Conservation (phyloP, 306 rosid genomes). For the Quercus gilva region DNA sequence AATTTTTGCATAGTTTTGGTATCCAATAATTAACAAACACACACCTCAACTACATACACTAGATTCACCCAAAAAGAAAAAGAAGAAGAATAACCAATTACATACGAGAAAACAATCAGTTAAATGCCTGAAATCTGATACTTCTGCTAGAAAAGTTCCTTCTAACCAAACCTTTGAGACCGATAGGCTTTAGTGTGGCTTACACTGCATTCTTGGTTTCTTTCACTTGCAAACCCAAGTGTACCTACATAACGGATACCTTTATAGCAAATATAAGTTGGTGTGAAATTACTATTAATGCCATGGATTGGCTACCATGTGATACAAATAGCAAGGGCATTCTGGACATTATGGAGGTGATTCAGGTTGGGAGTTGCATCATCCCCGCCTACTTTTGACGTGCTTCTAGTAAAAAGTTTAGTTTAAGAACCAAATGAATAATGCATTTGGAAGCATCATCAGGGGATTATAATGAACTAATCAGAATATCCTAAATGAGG, state of each 20-base stretch:
- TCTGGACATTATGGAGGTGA: conserved; percentile 13
- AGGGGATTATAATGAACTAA: conserved; percentile 11
- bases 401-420: conserved; percentile 7
- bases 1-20: not conserved
- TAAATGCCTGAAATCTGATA: conserved; percentile 14
- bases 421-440: conserved; percentile 19
- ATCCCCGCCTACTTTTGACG: conserved; percentile 16
- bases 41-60: not conserved
- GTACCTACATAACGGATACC: conserved; percentile 30
- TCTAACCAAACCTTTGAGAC: conserved; percentile 14
- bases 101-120: conserved; percentile 1
- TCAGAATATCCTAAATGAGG: conserved; percentile 10
- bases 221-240: conserved; percentile 25
- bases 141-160: conserved; percentile 10
- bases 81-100: not conserved
- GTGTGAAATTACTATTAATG: conserved; percentile 16
- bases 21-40: not conserved
- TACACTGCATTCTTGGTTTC: conserved; percentile 23
- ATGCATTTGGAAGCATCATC: conserved; percentile 16
- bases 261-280: conserved; percentile 21
- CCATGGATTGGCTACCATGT: conserved; percentile 18
- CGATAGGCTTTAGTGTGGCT: conserved; percentile 24
- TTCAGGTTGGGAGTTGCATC: conserved; percentile 17
- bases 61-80: not conserved
- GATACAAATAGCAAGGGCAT: conserved; percentile 13